Percentiles rank a stretch among this genome's conserved stretches.
Evolutionary conservation across 2,329 filamentous ascomycete species (phyloP).

Genomic region (Fonsecaea erecta): DNA sequence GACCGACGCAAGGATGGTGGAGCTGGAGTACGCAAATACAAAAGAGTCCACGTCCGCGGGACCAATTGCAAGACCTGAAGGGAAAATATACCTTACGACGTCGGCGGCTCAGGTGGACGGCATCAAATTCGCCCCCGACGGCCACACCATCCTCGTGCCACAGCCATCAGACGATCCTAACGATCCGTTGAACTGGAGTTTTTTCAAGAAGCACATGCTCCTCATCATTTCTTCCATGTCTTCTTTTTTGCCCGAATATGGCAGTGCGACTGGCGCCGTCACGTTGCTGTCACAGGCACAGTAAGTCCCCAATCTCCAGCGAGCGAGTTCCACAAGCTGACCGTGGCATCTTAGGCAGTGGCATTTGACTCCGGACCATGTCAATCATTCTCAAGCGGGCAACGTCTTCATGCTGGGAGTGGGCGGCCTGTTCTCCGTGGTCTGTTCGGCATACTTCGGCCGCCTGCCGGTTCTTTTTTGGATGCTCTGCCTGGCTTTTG

Average conservation of each 20-base stretch:
- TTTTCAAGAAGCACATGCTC: neutral
- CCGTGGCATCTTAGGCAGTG: constrained; percentile 31
- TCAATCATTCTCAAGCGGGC: constrained; percentile 46
- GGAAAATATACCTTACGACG: too few species aligned
- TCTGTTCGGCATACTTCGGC: constrained; percentile 48
- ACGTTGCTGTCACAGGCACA: neutral
- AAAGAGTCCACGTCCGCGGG: too few species aligned
- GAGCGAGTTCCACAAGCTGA: neutral
- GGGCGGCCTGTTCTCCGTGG: constrained; percentile 46
- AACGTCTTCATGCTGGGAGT: constrained; percentile 51
- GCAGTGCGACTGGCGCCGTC: neutral
- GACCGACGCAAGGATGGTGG: too few species aligned
- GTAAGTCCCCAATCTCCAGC: neutral
- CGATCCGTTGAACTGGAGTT: neutral
- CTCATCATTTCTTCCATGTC: neutral
- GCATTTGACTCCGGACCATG: constrained; percentile 43
- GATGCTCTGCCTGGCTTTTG: constrained; percentile 43
- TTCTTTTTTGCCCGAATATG: neutral
- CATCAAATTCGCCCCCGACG: neutral
- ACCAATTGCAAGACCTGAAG: too few species aligned
- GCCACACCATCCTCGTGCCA: constrained; percentile 1
- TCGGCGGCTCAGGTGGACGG: too few species aligned
- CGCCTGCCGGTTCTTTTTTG: constrained; percentile 49
- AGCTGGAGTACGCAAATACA: too few species aligned
- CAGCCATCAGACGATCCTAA: neutral